Base-by-base conservation (phyloP, 2,329 filamentous ascomycete species). In the Intubia oerlemansii region DNA sequence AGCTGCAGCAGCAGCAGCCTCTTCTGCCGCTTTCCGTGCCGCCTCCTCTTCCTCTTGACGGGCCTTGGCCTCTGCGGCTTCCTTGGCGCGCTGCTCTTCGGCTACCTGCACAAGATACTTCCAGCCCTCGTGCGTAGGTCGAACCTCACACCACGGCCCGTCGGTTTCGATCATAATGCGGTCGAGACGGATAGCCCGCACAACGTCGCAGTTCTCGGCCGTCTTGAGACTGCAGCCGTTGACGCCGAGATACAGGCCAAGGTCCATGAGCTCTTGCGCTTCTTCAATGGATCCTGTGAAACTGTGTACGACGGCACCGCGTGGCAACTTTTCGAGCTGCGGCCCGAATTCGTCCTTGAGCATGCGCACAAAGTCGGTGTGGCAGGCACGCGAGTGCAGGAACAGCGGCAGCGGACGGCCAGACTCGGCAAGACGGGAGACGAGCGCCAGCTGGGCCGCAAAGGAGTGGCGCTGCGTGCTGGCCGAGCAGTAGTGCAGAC, bases 211-310 rank as follows among this genome's bases (percentile, higher is more conserved):
- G 42, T 95, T 98, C 46, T 92, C 81, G 9, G 64, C 72, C 5
- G 81, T 95, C 60, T 95, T 98, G 57, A 98, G 66, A 42, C 79
- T 90, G 50, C 88, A 98, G 5, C 88, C 88, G 45, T 98, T 98
- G 35, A 93, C 68, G n/a, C 88, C 85, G 35, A 98, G 72, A 50
- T 92, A 75, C 30, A 93, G 65, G 0, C 84, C 85, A 25, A 90
- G 49, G 2, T 68, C 69, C 41, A 33, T 70, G 31, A 95, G 54
- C 38, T 79, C 67, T 32, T 62, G 54, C 75, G 92, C 85, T 51
- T 92, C 88, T 31, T 76, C 78, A 10, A 69, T 50, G 0, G 80
- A 81, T 4, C 88, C 88, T 0, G 88, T 98, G 43, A 98, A 98
- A 44, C 76, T 85, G 52, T 98, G 88, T 30, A 98, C 88, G 11